Evolutionary conservation across 306 rosid species (phyloP).

Genomic region (Fragaria iinumae): DNA sequence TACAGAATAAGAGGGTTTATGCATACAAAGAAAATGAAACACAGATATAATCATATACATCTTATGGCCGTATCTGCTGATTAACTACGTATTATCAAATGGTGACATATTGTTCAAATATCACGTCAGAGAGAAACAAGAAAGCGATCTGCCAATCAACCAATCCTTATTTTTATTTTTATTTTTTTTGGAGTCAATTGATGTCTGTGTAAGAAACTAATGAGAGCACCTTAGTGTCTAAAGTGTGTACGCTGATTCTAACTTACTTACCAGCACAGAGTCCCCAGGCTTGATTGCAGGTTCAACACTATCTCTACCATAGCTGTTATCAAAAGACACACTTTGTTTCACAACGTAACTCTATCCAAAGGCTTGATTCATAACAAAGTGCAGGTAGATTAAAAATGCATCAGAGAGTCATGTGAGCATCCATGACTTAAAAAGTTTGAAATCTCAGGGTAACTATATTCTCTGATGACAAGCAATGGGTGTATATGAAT

Average conservation of each 20-base stretch:
- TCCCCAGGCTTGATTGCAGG: slow-evolving; percentile 94
- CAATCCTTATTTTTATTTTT: too few species aligned
- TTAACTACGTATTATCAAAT: not conserved
- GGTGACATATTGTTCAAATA: not conserved
- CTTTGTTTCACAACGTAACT: slow-evolving; percentile 17
- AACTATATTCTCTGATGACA: not conserved
- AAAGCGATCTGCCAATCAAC: not conserved
- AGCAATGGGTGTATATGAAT: not conserved
- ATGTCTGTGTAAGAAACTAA: not conserved
- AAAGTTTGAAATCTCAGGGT: not conserved
- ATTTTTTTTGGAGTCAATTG: not conserved
- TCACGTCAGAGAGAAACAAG: not conserved
- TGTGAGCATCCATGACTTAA: not conserved
- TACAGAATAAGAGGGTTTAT: too few species aligned
- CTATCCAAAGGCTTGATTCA: not conserved
- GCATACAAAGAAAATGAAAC: not conserved
- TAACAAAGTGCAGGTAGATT: not conserved
- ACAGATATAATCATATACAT: not conserved
- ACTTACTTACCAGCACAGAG: slow-evolving; percentile 59
- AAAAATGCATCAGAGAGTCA: not conserved
- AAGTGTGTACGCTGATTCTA: not conserved
- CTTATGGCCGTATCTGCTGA: not conserved
- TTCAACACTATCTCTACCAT: slow-evolving; percentile 82
- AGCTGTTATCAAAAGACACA: slow-evolving; percentile 48
- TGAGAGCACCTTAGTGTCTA: not conserved